Base-by-base conservation (phyloP, 2,329 filamentous ascomycete species). In the Colletotrichum sojae region DNA sequence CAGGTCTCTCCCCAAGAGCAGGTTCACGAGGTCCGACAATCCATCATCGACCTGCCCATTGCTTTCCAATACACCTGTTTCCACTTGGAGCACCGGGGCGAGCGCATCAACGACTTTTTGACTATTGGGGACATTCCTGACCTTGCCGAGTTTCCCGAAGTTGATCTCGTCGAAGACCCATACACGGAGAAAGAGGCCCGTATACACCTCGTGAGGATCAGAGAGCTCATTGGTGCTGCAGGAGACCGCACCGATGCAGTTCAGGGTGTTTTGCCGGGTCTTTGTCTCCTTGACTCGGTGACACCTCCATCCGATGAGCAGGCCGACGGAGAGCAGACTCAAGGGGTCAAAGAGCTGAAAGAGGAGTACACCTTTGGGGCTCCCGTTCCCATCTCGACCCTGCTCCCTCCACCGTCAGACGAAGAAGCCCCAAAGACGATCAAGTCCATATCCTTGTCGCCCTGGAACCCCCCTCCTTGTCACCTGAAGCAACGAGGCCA, bases 31-130 rank as follows among this genome's bases (percentile, higher is more conserved):
- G 91, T 99, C 75, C 93, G 96, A 73, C 96, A 98, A 83, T 95
- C 95, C 71, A 93, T 99, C 79, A 94, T 98, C 83, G 96, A 99
- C 82, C 88, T 94, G 57, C 96, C 96, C 5, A 88, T 92, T 69
- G 97, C 95, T 59, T 96, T 98, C 83, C 94, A 97, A 82, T 98
- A 98, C 85, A 97, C 96, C 61, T 99, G 96, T 86, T 99, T 99
- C 85, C 96, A 99, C 83, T 90, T 99, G 76, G 95, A 98, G 83
- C 91, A 95, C 83, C 91, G 93, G 69, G 94, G 94, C 74, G 86
- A 93, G 81, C 92, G 93, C 73, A 92, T 99, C 86, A 98, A 98
- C 81, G 96, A 99, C 82, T 98, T 96, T 76, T 89, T 97, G 69
- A 92, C 97, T 79, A 88, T 99, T 71, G 94, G 94, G 63, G 95